Conservation (phyloP, 805 yeast species). For the Nakazawaea pomicola region DNA sequence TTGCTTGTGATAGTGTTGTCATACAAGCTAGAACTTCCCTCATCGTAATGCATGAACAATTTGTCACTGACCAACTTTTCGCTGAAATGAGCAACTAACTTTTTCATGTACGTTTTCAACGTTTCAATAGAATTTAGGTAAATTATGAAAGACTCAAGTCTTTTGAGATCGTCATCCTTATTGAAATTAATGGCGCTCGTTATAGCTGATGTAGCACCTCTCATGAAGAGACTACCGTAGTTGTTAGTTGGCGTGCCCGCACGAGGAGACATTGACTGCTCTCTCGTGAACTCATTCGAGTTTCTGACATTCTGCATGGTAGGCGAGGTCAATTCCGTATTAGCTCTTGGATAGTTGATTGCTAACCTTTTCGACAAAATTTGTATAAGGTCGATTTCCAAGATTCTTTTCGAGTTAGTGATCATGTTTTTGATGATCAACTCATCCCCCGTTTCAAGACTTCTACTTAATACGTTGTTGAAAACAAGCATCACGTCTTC, state of each 20-base stretch:
- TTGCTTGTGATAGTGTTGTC: conserved; percentile 7
- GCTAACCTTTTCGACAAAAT: conserved; percentile 45
- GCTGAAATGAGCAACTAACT: conserved; percentile 41
- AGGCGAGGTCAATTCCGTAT: conserved; percentile 13
- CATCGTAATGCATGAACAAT: conserved; percentile 27
- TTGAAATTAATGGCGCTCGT: conserved; percentile 30
- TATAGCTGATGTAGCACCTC: conserved; percentile 35
- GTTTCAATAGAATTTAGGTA: conserved; percentile 70
- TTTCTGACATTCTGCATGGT: conserved; percentile 9
- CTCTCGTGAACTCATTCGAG: conserved; percentile 14
- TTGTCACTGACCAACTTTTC: conserved; percentile 21
- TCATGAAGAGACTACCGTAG: conserved; percentile 30
- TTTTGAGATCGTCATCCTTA: conserved; percentile 37
- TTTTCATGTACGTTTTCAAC: conserved; percentile 52
- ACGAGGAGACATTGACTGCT: conserved; percentile 22
- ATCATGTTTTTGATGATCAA: conserved; percentile 50
- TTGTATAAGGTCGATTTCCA: conserved; percentile 60
- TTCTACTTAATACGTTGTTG: conserved; percentile 59
- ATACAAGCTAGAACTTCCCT: conserved; percentile 13
- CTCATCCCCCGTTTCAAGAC: conserved; percentile 68
- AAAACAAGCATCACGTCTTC: conserved; percentile 80
- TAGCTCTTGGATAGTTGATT: conserved; percentile 36
- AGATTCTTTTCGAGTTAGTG: conserved; percentile 48
- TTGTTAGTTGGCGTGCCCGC: conserved; percentile 23
- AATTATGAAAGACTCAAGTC: conserved; percentile 56